Conservation (phyloP, 2,329 filamentous ascomycete genomes). For the Calonectria pseudoreteaudii region DNA sequence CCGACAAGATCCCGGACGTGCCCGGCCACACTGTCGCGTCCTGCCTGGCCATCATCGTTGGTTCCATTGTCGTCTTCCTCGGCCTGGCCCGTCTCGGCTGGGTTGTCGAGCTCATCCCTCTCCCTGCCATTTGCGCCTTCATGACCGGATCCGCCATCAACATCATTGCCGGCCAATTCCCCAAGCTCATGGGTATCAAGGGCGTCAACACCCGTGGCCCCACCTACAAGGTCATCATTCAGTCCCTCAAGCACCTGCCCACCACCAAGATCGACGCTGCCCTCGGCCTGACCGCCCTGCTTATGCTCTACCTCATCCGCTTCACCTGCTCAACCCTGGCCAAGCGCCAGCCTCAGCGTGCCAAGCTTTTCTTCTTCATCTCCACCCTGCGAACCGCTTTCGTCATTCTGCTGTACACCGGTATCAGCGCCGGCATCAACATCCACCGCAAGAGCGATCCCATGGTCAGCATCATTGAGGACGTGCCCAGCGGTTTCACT, state of each 20-base stretch:
- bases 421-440: conserved; percentile 80
- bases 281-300: conserved; percentile 76
- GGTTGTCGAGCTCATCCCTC: conserved; percentile 66
- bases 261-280: conserved; percentile 75
- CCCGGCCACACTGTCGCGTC: conserved; percentile 59
- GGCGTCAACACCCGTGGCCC: conserved; percentile 62
- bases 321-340: conserved; percentile 71
- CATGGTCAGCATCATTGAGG: conserved; percentile 72
- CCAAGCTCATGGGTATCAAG: conserved; percentile 63
- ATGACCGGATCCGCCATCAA: conserved; percentile 66
- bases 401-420: conserved; percentile 83
- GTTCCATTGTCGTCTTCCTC: conserved; percentile 61
- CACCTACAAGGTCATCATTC: conserved; percentile 63
- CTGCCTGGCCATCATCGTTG: conserved; percentile 60
- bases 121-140: conserved; percentile 65
- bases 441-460: conserved; percentile 67
- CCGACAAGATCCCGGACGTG: conserved; percentile 52
- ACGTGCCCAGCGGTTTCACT: conserved; percentile 80
- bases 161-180: conserved; percentile 62
- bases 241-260: conserved; percentile 60
- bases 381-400: conserved; percentile 84
- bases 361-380: conserved; percentile 82
- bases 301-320: conserved; percentile 76
- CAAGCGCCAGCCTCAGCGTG: conserved; percentile 73
- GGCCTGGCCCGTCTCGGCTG: conserved; percentile 64